phyloP scores from a whole-genome alignment of 1,139 yeast genomes.

The Blastobotrys petasosporus region DNA sequence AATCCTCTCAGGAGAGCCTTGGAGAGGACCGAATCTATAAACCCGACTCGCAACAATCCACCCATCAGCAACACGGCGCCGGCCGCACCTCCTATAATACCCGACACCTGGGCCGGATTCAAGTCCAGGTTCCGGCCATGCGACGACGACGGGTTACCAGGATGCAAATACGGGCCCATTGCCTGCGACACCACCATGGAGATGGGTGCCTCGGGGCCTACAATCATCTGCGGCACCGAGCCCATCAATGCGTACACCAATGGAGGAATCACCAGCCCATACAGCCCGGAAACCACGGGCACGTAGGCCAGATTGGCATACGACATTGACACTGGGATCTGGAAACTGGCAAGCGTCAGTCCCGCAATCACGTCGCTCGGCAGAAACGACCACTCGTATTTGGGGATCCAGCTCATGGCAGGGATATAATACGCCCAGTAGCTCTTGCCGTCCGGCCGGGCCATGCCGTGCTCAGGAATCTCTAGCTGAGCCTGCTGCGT shows the following conservation, averaged over 20 bases:
- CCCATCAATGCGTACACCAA: constrained; percentile 77
- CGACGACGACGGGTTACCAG: constrained; percentile 13
- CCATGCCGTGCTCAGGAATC: constrained; percentile 9
- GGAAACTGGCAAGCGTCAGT: constrained; percentile 81
- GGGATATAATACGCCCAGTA: constrained; percentile 70
- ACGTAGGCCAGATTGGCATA: constrained; percentile 89
- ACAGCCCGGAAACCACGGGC: constrained; percentile 79
- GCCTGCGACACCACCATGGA: constrained; percentile 90
- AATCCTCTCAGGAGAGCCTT: constrained; percentile 82
- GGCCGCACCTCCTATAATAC: constrained; percentile 67
- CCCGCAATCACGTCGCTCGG: constrained; percentile 83
- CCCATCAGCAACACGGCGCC: constrained; percentile 71
- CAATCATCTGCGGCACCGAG: constrained; percentile 92
- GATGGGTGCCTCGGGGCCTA: constrained; percentile 95
- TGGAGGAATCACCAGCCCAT: constrained; percentile 79
- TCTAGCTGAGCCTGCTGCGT: constrained; percentile 3
- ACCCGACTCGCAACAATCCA: constrained; percentile 82
- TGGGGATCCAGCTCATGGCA: constrained; percentile 68
- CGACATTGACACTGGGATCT: constrained; percentile 81
- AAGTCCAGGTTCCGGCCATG: constrained; percentile 28
- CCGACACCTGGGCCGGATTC: constrained; percentile 61
- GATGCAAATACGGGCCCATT: constrained; percentile 45
- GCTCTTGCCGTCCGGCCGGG: constrained; percentile 19
- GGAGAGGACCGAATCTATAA: constrained; percentile 78
- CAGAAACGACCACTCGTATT: constrained; percentile 48